Evolutionary conservation across 306 rosid genomes (phyloP).

Genomic region (Vigna nakashimae): DNA sequence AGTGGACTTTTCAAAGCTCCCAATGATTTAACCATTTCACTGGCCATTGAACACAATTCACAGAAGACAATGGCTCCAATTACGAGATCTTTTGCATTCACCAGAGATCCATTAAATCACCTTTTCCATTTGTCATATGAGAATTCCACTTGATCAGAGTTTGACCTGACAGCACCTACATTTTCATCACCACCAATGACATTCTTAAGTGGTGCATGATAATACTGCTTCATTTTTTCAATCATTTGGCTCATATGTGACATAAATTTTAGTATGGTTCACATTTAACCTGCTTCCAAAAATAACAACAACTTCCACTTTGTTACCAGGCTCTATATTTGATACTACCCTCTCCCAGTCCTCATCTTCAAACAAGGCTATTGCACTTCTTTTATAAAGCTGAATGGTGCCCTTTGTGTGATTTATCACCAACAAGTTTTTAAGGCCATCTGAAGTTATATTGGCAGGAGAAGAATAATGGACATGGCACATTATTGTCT

Average conservation of each 20-base stretch:
- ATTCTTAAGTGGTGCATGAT: neutral
- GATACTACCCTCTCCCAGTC: slow-evolving; percentile 34
- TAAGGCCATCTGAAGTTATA: neutral
- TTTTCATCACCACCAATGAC: too few species aligned
- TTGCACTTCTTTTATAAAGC: slow-evolving; percentile 12
- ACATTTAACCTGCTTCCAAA: neutral
- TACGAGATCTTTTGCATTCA: too few species aligned
- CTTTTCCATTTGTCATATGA: too few species aligned
- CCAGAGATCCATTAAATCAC: too few species aligned
- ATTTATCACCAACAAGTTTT: slow-evolving; percentile 37
- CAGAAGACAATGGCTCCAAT: too few species aligned
- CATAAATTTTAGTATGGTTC: slow-evolving; percentile 28
- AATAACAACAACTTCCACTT: slow-evolving; percentile 25
- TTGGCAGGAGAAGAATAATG: neutral
- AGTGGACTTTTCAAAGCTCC: too few species aligned
- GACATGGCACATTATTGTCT: slow-evolving; percentile 31
- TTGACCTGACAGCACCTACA: neutral
- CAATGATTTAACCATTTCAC: too few species aligned
- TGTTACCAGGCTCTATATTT: slow-evolving; percentile 25
- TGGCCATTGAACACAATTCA: too few species aligned
- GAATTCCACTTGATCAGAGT: neutral
- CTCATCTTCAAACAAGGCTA: slow-evolving; percentile 24
- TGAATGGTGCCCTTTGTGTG: slow-evolving; percentile 25
- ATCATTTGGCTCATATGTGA: neutral
- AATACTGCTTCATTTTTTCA: neutral